phyloP scores from a whole-genome alignment of 306 rosid genomes.

The Prunus mira region DNA sequence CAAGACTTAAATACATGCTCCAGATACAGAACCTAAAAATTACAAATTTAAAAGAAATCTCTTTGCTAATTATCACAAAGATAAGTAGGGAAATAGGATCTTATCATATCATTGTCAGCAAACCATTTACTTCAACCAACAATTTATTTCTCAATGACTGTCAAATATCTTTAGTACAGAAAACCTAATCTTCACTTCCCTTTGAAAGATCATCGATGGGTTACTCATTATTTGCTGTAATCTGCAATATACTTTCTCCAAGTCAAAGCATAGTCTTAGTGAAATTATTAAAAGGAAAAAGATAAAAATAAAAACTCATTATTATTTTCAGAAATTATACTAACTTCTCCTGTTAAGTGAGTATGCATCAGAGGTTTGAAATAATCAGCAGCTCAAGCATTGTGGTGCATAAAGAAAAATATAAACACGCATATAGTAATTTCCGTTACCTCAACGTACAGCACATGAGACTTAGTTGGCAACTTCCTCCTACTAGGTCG shows the following conservation, averaged over 20 bases:
- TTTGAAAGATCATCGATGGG: not conserved
- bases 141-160: not conserved
- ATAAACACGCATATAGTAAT: not conserved
- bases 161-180: not conserved
- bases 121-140: not conserved
- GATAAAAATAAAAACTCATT: not conserved
- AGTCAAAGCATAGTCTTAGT: not conserved
- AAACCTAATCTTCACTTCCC: not conserved
- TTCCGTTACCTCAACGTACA: slow-evolving; percentile 61
- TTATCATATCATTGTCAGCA: not conserved
- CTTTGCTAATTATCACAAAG: not conserved
- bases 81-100: not conserved
- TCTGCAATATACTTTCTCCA: not conserved
- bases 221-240: not conserved
- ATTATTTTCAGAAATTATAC: not conserved
- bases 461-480: slow-evolving; percentile 51
- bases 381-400: not conserved
- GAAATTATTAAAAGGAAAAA: not conserved
- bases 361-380: not conserved
- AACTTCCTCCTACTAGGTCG: slow-evolving; percentile 49
- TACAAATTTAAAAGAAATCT: not conserved
- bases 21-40: not conserved
- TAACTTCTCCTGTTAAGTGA: not conserved
- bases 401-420: not conserved
- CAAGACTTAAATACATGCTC: not conserved